A percentile compares a stretch with the other conserved stretches of the same genome.
Conservation (phyloP, 2,329 filamentous ascomycete species). For the Diaporthe helianthi region DNA sequence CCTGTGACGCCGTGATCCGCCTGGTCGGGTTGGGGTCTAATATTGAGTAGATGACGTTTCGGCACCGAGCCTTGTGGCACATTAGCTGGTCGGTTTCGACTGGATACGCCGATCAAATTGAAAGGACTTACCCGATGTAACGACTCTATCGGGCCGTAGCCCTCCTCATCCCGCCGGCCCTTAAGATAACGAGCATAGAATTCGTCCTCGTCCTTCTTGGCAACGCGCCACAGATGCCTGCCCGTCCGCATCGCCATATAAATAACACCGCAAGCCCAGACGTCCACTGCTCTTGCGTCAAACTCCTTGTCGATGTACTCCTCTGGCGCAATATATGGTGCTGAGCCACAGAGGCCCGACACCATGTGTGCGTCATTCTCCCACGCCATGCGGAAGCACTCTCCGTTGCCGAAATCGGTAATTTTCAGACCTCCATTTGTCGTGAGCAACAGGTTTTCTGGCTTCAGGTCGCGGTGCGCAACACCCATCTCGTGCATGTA, state of each 20-base stretch:
- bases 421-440: slow-evolving; percentile 94
- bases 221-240: slow-evolving; percentile 94
- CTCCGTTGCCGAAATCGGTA: slow-evolving; percentile 97
- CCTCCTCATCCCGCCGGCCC: slow-evolving; percentile 90
- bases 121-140: slow-evolving; percentile 80
- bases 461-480: slow-evolving; percentile 94
- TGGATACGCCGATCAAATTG: not conserved
- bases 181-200: slow-evolving; percentile 96
- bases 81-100: slow-evolving; percentile 7
- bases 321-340: slow-evolving; percentile 96
- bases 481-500: slow-evolving; percentile 99
- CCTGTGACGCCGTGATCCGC: slow-evolving; percentile 93
- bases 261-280: slow-evolving; percentile 98
- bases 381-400: slow-evolving; percentile 99
- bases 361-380: slow-evolving; percentile 99
- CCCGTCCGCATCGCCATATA: slow-evolving; percentile 99
- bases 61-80: slow-evolving; percentile 79
- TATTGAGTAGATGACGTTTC: slow-evolving; percentile 99
- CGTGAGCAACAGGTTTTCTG: slow-evolving; percentile 93
- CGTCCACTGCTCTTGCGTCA: slow-evolving; percentile 94
- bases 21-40: slow-evolving; percentile 92
- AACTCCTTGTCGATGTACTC: slow-evolving; percentile 97
- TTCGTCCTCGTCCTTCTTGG: slow-evolving; percentile 95
- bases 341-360: slow-evolving; percentile 92
- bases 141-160: slow-evolving; percentile 95